phyloP scores from a whole-genome alignment of 257 asterid genomes.

The Solanum dulcamara region DNA sequence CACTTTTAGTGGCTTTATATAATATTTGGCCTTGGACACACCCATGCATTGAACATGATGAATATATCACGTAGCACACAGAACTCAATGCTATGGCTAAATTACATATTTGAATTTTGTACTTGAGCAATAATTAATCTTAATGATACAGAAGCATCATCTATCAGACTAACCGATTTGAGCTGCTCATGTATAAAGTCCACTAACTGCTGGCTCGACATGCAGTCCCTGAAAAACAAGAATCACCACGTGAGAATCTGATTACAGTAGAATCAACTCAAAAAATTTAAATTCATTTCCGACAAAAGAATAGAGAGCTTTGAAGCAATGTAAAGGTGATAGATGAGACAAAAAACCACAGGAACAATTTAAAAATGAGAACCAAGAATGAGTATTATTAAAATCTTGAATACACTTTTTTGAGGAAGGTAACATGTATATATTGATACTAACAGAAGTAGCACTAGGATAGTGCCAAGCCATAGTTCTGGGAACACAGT shows the following conservation, averaged over 20 bases:
- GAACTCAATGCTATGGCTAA: background rate
- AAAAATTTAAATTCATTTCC: background rate
- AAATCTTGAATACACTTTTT: background rate
- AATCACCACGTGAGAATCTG: background rate
- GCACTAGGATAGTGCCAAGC: background rate
- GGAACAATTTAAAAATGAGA: background rate
- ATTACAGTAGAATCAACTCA: background rate
- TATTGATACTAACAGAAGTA: background rate
- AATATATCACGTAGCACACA: background rate
- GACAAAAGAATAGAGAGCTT: background rate
- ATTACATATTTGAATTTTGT: background rate
- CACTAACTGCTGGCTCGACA: constrained; percentile 96
- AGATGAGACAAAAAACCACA: background rate
- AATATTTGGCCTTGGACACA: background rate
- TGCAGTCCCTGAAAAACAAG: constrained; percentile 65
- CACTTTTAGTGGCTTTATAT: background rate
- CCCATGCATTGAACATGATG: background rate
- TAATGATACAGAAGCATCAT: background rate
- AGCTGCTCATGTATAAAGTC: constrained; percentile 80
- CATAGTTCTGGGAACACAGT: background rate
- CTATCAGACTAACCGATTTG: constrained; percentile 49
- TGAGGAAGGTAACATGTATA: background rate
- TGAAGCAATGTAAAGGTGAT: background rate
- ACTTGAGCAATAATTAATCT: background rate
- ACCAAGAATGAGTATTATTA: background rate